These are phyloP conservation scores for Suillus occidentalis DNA, from an alignment of 768 basidiomycete species.

Conservation along the genomic window DNA sequence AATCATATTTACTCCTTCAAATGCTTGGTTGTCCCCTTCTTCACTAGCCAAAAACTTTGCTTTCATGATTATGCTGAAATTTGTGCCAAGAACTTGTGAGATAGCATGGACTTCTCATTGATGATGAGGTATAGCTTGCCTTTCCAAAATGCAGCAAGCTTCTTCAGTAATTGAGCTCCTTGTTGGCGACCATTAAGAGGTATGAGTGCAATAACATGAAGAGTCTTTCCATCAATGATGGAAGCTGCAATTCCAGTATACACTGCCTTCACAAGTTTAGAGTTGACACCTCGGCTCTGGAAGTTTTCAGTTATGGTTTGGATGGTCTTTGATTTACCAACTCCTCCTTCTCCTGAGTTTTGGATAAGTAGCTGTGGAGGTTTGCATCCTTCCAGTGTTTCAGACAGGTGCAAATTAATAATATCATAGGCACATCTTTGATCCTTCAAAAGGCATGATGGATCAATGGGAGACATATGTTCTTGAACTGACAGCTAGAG, in stretches of 20 bases:
- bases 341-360: conserved; percentile 42
- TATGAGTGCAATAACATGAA: conserved; percentile 37
- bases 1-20: conserved; percentile 42
- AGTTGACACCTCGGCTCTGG: background rate
- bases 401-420: conserved; percentile 27
- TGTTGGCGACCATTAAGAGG: background rate
- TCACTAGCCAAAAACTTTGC: conserved; percentile 15
- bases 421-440: conserved; percentile 36
- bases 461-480: background rate
- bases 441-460: background rate
- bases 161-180: background rate
- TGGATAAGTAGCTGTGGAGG: conserved; percentile 37
- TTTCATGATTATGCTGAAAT: conserved; percentile 21
- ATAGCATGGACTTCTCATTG: conserved; percentile 44
- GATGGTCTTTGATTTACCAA: conserved; percentile 44
- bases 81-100: conserved; percentile 21
- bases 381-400: conserved; percentile 18
- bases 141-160: conserved; percentile 1
- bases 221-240: conserved; percentile 37
- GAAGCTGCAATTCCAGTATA: conserved; percentile 43
- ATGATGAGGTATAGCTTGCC: conserved; percentile 21
- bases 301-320: conserved; percentile 37
- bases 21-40: too few species aligned
- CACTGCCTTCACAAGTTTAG: conserved; percentile 34
- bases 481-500: too few species aligned